A percentile compares a stretch with the other conserved stretches of the same genome.
phyloP scores from a whole-genome alignment of 78 protist genomes.

The Carpediemonas membranifera region DNA sequence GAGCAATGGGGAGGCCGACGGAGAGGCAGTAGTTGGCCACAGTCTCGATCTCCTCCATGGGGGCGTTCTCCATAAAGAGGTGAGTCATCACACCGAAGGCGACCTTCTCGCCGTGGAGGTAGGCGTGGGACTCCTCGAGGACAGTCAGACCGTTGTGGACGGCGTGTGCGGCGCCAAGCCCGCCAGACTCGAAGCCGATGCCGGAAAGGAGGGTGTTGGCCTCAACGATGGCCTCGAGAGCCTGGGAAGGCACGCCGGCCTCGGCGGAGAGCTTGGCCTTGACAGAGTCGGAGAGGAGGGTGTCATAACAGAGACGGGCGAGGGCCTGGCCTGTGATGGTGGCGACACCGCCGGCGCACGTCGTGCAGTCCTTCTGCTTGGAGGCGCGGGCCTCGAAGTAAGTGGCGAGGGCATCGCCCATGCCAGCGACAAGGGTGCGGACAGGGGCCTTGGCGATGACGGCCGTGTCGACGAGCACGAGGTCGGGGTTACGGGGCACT shows the following conservation, averaged over 20 bases:
- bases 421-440: constrained; percentile 12
- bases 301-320: neutral
- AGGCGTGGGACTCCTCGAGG: neutral
- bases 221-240: constrained; percentile 18
- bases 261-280: neutral
- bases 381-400: constrained; percentile 16
- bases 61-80: constrained; percentile 1
- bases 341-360: constrained; percentile 3
- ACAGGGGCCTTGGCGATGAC: constrained; percentile 12
- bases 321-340: neutral
- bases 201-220: constrained; percentile 26
- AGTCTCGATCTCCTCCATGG: neutral
- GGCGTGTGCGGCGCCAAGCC: constrained; percentile 28
- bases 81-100: constrained; percentile 19
- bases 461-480: constrained; percentile 10
- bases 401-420: constrained; percentile 32
- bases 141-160: constrained; percentile 12
- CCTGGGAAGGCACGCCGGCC: neutral
- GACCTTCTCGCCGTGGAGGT: constrained; percentile 33
- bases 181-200: constrained; percentile 23
- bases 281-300: neutral
- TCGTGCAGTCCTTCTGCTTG: neutral
- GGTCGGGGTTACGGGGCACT: neutral
- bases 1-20: constrained; percentile 19
- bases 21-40: neutral